These are phyloP conservation scores for Coleophoma crateriformis DNA, from an alignment of 2,329 filamentous ascomycete genomes.

Conservation along the genomic window DNA sequence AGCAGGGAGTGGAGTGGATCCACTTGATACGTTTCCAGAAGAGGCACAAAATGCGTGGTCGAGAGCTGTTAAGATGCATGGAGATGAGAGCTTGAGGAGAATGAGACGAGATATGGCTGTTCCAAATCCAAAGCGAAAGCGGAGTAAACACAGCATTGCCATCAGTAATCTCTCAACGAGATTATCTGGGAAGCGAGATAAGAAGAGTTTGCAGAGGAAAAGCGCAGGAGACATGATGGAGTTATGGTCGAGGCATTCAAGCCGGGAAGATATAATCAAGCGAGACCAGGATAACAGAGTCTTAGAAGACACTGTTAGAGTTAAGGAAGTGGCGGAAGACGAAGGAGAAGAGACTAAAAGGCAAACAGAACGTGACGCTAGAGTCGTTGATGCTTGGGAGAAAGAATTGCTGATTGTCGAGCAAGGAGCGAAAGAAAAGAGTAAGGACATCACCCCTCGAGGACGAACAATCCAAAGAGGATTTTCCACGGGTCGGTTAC, in stretches of 20 bases:
- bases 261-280: not conserved
- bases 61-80: slow-evolving; percentile 1
- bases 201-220: slow-evolving; percentile 1
- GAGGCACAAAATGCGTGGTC: not conserved
- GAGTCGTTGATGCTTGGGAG: slow-evolving; percentile 19
- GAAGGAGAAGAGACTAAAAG: not conserved
- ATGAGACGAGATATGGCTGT: not conserved
- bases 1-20: not conserved
- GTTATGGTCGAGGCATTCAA: not conserved
- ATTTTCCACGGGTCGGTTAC: slow-evolving; percentile 13
- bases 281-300: not conserved
- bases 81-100: not conserved
- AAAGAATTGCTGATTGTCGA: slow-evolving; percentile 16
- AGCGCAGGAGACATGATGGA: not conserved
- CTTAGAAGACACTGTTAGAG: not conserved
- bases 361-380: slow-evolving; percentile 8
- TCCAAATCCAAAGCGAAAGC: not conserved
- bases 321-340: not conserved
- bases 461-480: slow-evolving; percentile 1
- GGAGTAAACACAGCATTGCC: not conserved
- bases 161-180: not conserved
- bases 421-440: slow-evolving; percentile 16
- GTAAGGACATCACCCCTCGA: slow-evolving; percentile 15
- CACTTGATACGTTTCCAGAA: not conserved
- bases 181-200: slow-evolving; percentile 6